A percentile compares a stretch with the other conserved stretches of the same genome.
Conservation (phyloP, 208 protist genomes). For the Trypanosoma conorhini region DNA sequence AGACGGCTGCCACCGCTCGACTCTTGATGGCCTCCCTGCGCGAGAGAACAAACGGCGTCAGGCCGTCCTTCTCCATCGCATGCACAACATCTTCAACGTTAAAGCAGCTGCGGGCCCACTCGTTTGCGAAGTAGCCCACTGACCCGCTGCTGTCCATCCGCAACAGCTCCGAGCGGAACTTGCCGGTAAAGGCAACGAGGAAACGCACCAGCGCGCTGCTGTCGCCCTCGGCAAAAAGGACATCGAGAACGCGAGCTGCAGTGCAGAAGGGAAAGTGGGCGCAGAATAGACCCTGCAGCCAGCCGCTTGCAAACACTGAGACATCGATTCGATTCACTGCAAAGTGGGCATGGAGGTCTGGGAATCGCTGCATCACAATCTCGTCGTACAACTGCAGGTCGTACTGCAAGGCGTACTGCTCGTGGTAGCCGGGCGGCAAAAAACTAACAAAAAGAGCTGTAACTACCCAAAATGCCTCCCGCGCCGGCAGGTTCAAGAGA, state of each 20-base stretch:
- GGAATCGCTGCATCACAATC: constrained; percentile 1
- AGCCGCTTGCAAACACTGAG: constrained; percentile 30
- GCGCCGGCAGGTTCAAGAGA: constrained; percentile 16
- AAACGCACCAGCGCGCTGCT: constrained; percentile 26
- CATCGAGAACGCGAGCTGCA: constrained; percentile 23
- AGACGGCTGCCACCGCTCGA: neutral
- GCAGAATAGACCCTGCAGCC: constrained; percentile 28
- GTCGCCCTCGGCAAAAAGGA: constrained; percentile 29
- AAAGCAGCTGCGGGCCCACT: constrained; percentile 31
- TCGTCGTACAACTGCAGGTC: constrained; percentile 22
- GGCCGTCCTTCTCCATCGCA: constrained; percentile 15
- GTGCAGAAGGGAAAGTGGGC: constrained; percentile 33
- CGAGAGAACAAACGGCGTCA: constrained; percentile 15
- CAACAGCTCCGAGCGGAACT: constrained; percentile 9
- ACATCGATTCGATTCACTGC: constrained; percentile 14
- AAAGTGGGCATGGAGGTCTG: constrained; percentile 21
- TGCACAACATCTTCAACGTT: constrained; percentile 13
- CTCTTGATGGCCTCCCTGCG: neutral
- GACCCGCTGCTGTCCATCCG: constrained; percentile 28
- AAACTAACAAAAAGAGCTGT: constrained; percentile 16
- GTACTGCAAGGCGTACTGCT: constrained; percentile 15
- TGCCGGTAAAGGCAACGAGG: constrained; percentile 20
- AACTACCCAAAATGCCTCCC: constrained; percentile 24
- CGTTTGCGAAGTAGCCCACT: constrained; percentile 27
- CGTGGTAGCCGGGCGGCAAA: constrained; percentile 25